Percentiles rank a stretch among this genome's conserved stretches.
phyloP scores from a whole-genome alignment of 2,329 filamentous ascomycete species.

The Talaromyces sp. region DNA sequence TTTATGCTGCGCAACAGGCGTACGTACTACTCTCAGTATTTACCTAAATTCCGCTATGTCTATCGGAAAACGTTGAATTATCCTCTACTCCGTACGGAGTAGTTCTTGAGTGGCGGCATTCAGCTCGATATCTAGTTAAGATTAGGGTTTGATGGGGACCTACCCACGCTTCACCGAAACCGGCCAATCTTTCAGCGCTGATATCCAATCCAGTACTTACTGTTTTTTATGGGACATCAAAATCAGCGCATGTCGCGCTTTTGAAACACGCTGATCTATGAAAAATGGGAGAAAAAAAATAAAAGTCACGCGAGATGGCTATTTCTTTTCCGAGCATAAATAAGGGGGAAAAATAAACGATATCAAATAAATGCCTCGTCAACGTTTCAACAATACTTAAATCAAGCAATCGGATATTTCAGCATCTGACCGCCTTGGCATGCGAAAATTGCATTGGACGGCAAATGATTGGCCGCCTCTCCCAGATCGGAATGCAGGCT shows the following conservation, averaged over 20 bases:
- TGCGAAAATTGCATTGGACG: neutral
- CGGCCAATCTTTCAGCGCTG: slow-evolving; percentile 8
- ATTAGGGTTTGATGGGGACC: neutral
- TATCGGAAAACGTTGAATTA: no score
- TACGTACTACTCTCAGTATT: no score
- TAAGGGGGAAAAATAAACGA: neutral
- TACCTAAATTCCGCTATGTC: no score
- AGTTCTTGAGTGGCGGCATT: neutral
- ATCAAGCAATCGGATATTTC: neutral
- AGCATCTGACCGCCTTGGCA: neutral
- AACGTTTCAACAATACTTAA: neutral
- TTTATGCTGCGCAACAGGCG: no score
- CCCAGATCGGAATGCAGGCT: neutral
- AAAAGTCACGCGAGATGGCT: neutral
- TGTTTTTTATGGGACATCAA: neutral
- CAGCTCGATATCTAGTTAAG: neutral
- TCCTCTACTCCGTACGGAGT: no score
- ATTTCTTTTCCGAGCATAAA: neutral
- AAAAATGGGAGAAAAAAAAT: no score
- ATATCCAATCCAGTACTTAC: slow-evolving; percentile 5
- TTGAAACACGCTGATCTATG: neutral
- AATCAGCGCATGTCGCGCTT: slow-evolving; percentile 7
- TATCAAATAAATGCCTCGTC: neutral
- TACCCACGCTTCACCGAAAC: slow-evolving; percentile 3
- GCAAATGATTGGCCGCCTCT: neutral